Evolutionary conservation across 306 rosid species (phyloP).

Genomic region (Boehmeria nivea): DNA sequence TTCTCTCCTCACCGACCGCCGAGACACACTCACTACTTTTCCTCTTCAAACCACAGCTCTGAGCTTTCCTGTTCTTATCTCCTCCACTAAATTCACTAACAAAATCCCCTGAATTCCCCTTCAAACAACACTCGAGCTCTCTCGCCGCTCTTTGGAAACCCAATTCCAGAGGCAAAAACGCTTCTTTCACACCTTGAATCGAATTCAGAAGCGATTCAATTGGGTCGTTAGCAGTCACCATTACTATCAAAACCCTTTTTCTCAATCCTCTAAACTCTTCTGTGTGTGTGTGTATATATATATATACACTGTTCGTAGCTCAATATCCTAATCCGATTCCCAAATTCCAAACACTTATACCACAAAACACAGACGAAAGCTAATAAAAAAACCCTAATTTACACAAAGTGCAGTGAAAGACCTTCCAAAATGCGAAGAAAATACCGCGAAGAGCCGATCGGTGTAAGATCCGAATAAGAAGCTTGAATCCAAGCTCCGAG

Average conservation of each 20-base stretch:
- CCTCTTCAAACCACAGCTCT: constrained; percentile 62
- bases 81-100: constrained; percentile 42
- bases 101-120: constrained; percentile 38
- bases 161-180: constrained; percentile 67
- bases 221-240: constrained; percentile 82
- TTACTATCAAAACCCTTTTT: constrained; percentile 34
- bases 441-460: constrained; percentile 5
- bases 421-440: constrained; percentile 14
- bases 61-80: constrained; percentile 39
- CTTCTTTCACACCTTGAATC: constrained; percentile 72
- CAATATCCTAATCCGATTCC: neutral
- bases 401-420: constrained; percentile 4
- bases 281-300: neutral
- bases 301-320: neutral
- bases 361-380: constrained; percentile 15
- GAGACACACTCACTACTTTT: constrained; percentile 33
- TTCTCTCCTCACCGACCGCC: constrained; percentile 44
- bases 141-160: constrained; percentile 71
- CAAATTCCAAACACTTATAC: neutral
- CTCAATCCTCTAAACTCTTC: constrained; percentile 12
- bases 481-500: constrained; percentile 14
- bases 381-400: constrained; percentile 4
- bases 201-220: constrained; percentile 82
- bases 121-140: constrained; percentile 84
- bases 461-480: constrained; percentile 30